These are phyloP conservation scores for Trichoderma brevicompactum DNA, from an alignment of 2,329 filamentous ascomycete species.

Conservation along the genomic window DNA sequence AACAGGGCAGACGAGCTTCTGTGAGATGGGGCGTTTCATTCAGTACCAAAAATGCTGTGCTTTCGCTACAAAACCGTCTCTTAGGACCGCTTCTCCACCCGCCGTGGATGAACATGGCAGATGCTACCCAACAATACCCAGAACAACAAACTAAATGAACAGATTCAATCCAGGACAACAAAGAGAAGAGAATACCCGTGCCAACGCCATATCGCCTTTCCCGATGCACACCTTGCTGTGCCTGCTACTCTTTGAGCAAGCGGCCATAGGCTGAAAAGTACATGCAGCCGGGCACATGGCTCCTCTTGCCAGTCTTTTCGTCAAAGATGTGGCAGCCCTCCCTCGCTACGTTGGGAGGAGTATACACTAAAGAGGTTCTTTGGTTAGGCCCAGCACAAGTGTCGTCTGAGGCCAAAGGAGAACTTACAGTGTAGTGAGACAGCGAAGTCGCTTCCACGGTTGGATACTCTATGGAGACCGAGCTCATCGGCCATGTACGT, in stretches of 20 bases:
- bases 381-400: conserved; percentile 42
- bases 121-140: conserved; percentile 24
- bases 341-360: conserved; percentile 84
- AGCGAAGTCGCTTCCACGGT: conserved; percentile 74
- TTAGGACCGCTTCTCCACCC: conserved; percentile 12
- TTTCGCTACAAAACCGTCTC: conserved; percentile 24
- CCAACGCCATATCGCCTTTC: conserved; percentile 19
- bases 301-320: conserved; percentile 72
- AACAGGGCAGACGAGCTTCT: conserved; percentile 13
- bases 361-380: conserved; percentile 63
- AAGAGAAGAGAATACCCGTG: neutral
- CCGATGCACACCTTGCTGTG: neutral
- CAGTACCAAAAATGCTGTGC: conserved; percentile 31
- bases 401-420: conserved; percentile 35
- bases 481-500: conserved; percentile 92
- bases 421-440: conserved; percentile 77
- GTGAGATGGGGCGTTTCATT: conserved; percentile 32
- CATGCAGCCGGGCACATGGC: conserved; percentile 70
- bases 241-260: conserved; percentile 47
- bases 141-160: conserved; percentile 26
- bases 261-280: conserved; percentile 70
- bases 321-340: conserved; percentile 84
- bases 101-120: conserved; percentile 15
- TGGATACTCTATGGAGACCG: conserved; percentile 81
- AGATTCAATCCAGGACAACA: conserved; percentile 6